Base-by-base conservation (phyloP, 148 eudicot species). In the Selenicereus undatus region DNA sequence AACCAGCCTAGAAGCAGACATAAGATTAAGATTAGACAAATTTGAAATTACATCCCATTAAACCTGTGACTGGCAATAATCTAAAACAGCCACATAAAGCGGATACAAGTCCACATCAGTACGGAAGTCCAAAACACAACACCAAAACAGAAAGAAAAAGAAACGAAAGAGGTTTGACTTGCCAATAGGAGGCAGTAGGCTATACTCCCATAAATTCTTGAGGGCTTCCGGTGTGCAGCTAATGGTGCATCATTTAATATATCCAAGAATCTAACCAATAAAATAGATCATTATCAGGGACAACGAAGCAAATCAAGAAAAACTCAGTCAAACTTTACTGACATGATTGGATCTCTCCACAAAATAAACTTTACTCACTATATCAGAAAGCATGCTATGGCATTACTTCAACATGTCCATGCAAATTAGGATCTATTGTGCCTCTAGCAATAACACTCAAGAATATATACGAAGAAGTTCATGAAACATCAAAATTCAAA, bases 161-260 rank as follows among this genome's bases (percentile, higher is more conserved):
- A 21, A 65, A 65, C 3, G 42, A 71, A 60, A 52, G 52, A 82
- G 12, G 82, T 45, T 56, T 78, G 14, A 89, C 98, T 93, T 96
- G 88, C 99, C 97, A 96, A 83, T 82, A 93, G 80, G 79, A 96
- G 52, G 86, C 93, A 89, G 85, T 92, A 96, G 77, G 93, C 77
- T 84, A 96, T 73, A 78, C 98, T 91, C 81, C 99, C 97, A 48
- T 88, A 71, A 43, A 93, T 86, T 83, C 87, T 91, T 84, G 98
- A 91, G 66, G 91, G 97, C 90, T 89, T 93, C 81, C 97, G 90
- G 74, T 92, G 95, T 60, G 94, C 93, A 84, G 89, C 96, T 86
- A 96, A 84, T 78, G 99, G 99, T 56, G 98, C 93, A 85, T 96
- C 99, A 64, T 96, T 91, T 74, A 91, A 82, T 87, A 96, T 86